Evolutionary conservation across 1,284 basidiomycete species (phyloP), one percentile per base, ranked within the genome.

Genomic region (Puccinia polysora): DNA sequence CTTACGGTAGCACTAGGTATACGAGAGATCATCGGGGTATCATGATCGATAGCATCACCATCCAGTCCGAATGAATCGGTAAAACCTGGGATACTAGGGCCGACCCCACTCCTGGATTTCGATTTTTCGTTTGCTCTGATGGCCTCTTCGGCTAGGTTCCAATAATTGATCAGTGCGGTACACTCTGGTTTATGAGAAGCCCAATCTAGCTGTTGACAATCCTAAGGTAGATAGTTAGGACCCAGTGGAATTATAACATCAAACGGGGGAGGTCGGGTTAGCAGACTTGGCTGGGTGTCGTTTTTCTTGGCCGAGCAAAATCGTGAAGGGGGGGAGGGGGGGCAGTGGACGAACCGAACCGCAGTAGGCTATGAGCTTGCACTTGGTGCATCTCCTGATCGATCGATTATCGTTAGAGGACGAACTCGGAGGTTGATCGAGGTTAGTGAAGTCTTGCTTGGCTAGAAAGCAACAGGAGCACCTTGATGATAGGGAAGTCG

Each of bases 121-220:
- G 18, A 55, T 64, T 43, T 75, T 74, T 30, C 76, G 55, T 38
- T 74, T 55, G 47, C 47, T 56, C 58, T 58, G 53, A 59, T 58
- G 43, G 53, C 53, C 10, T 34, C 40, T 59, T 68, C 53, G 40
- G 53, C 53, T 32, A 68, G 14, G 14, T 58, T 45, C 0, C 53
- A 30, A 45, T 68, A 68, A 45, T 68, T 68, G 12, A 56, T 40
- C 40, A 92, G 81, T 0, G 89, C 87, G 4, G 75, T 75, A 77
- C 91, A 95, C 82, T 95, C 91, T 5, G 80, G 78, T 79, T 88
- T 89, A 79, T 95, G 91, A 0, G 84, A 59, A 0, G 78, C 47
- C 91, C 91, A 95, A 77, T 93, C 91, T 49, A 80, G 79, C 40
- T 81, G 85, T 81, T 93, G 90, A 77, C 92, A 95, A 56, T 68